These are phyloP conservation scores for Fusarium hostae DNA, from an alignment of 2,329 filamentous ascomycete species.

Conservation along the genomic window DNA sequence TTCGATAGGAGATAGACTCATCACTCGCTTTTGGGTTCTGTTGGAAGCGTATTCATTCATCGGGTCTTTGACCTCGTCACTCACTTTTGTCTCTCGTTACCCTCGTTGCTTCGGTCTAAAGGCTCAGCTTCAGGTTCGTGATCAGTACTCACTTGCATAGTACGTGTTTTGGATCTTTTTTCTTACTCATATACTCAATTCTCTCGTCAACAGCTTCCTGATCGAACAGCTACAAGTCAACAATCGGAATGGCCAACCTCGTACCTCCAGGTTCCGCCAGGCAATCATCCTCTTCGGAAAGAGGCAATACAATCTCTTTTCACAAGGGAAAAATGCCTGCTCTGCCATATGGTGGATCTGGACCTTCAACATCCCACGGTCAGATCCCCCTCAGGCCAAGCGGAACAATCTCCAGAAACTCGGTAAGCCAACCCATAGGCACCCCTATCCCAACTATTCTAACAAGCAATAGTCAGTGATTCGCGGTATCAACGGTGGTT, in stretches of 20 bases:
- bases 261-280: conserved; percentile 17
- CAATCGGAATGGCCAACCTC: conserved; percentile 13
- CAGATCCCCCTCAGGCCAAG: conserved; percentile 29
- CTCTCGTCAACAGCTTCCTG: not conserved
- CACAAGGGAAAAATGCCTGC: conserved; percentile 16
- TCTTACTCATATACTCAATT: not conserved
- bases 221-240: not conserved
- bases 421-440: conserved; percentile 30
- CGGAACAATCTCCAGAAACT: conserved; percentile 43
- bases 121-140: rapidly evolving
- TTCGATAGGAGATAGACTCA: conserved; percentile 5
- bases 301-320: not conserved
- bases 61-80: conserved; percentile 24
- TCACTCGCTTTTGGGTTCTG: conserved; percentile 30
- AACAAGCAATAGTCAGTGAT: conserved; percentile 47
- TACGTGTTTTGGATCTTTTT: not conserved
- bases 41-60: conserved; percentile 2
- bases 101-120: not conserved
- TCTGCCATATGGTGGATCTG: not conserved
- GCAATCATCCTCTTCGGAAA: conserved; percentile 32
- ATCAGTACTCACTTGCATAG: rapidly evolving
- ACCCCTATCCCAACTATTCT: not conserved
- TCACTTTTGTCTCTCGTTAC: conserved; percentile 24
- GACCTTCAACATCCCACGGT: conserved; percentile 19
- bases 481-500: conserved; percentile 47